These are phyloP conservation scores for Colletotrichum cordylinicola DNA, from an alignment of 2,329 filamentous ascomycete genomes.

Conservation along the genomic window DNA sequence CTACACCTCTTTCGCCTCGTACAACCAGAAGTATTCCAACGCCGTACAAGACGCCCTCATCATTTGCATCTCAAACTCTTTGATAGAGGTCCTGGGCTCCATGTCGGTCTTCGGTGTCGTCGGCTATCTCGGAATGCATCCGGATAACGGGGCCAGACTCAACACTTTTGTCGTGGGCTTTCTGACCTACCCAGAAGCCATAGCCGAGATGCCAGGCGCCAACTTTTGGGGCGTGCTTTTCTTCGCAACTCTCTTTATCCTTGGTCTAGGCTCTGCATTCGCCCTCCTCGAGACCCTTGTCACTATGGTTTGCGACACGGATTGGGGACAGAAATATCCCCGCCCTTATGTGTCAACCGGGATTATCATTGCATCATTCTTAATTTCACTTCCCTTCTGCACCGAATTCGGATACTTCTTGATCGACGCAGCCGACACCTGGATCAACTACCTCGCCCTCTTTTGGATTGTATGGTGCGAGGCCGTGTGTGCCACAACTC, in stretches of 20 bases:
- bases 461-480: slow-evolving; percentile 58
- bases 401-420: slow-evolving; percentile 60
- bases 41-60: slow-evolving; percentile 59
- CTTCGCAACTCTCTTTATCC: slow-evolving; percentile 58
- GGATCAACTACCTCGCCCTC: slow-evolving; percentile 56
- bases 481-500: slow-evolving; percentile 53
- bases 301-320: slow-evolving; percentile 54
- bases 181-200: slow-evolving; percentile 56
- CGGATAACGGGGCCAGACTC: slow-evolving; percentile 36
- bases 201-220: slow-evolving; percentile 58
- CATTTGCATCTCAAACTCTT: slow-evolving; percentile 56
- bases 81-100: slow-evolving; percentile 53
- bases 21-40: slow-evolving; percentile 58
- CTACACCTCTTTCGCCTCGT: slow-evolving; percentile 61
- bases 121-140: slow-evolving; percentile 41
- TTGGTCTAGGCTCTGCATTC: slow-evolving; percentile 59
- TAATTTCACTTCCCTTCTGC: slow-evolving; percentile 58
- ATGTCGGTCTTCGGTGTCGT: slow-evolving; percentile 56
- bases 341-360: slow-evolving; percentile 48
- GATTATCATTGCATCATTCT: slow-evolving; percentile 49
- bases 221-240: slow-evolving; percentile 61
- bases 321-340: slow-evolving; percentile 40
- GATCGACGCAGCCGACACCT: slow-evolving; percentile 56
- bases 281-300: slow-evolving; percentile 57
- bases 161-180: slow-evolving; percentile 61